Conservation (phyloP, 1,284 basidiomycete genomes). For the Pterulicium gracile region DNA sequence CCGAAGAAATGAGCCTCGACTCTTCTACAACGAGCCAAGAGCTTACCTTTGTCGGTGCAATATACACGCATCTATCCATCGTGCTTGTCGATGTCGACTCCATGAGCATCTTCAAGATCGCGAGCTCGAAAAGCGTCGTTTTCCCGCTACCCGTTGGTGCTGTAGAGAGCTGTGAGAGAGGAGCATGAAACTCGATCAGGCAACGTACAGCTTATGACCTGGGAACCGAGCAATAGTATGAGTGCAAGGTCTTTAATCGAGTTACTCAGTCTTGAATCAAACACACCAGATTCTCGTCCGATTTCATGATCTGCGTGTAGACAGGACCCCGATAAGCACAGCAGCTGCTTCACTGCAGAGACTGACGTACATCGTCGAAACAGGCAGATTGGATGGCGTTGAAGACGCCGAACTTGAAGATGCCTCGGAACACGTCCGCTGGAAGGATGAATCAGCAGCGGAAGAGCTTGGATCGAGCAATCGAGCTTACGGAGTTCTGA, state of each 20-base stretch:
- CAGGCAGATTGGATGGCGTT: conserved; percentile 85
- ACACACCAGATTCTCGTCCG: conserved; percentile 66
- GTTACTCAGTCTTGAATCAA: too few species aligned
- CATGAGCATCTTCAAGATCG: conserved; percentile 71
- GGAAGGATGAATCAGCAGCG: conserved; percentile 6
- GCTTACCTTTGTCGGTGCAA: conserved; percentile 85
- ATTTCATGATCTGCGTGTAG: conserved; percentile 45
- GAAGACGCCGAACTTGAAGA: conserved; percentile 85
- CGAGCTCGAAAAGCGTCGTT: conserved; percentile 88
- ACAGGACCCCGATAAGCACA: conserved; percentile 3
- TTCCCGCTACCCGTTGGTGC: conserved; percentile 92
- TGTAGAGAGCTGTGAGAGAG: conserved; percentile 17
- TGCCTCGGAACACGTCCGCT: conserved; percentile 73
- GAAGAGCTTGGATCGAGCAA: conserved; percentile 3
- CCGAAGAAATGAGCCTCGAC: neutral
- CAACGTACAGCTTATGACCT: conserved; percentile 69
- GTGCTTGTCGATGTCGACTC: conserved; percentile 25
- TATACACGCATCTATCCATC: conserved; percentile 71
- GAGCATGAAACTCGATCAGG: conserved; percentile 5
- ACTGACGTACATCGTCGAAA: conserved; percentile 53
- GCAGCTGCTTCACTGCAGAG: neutral
- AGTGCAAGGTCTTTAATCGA: conserved; percentile 10
- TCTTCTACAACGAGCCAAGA: neutral
- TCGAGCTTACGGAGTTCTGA: conserved; percentile 59
- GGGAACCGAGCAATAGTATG: neutral